A percentile compares a stretch with the other conserved stretches of the same genome.
Evolutionary conservation across 225 moss, liverwort and hornwort genomes (phyloP).

Genomic region (Physcomitrium patens): DNA sequence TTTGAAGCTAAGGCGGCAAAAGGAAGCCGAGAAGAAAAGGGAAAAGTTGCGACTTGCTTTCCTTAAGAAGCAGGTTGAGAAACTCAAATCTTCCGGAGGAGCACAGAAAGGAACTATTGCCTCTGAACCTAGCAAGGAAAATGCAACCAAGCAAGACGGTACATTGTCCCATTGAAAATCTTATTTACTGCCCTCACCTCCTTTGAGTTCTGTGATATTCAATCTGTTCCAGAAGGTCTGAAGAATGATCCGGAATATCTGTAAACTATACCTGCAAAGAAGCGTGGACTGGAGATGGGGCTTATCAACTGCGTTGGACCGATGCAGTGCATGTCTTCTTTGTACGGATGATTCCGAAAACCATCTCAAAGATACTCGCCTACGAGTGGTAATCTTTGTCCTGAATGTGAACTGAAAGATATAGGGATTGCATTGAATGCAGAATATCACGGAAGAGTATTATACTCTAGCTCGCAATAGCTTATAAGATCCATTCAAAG

Average conservation of each 20-base stretch:
- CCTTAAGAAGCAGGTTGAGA: slow-evolving; percentile 85
- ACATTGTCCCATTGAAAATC: slow-evolving; percentile 8
- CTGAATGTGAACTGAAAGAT: too few relatives aligned
- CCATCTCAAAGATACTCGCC: too few relatives aligned
- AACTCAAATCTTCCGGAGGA: slow-evolving; percentile 58
- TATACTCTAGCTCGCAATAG: too few relatives aligned
- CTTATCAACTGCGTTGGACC: too few relatives aligned
- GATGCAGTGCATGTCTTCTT: too few relatives aligned
- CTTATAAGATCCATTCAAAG: too few relatives aligned
- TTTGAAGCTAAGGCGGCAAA: slow-evolving; percentile 80
- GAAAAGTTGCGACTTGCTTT: slow-evolving; percentile 78
- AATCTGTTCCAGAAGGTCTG: background rate
- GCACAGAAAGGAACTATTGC: slow-evolving; percentile 29
- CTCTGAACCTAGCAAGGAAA: slow-evolving; percentile 24
- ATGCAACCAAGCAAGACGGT: slow-evolving; percentile 23
- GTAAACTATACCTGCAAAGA: slow-evolving; percentile 2
- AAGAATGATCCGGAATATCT: background rate
- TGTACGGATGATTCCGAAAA: too few relatives aligned
- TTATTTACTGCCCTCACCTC: background rate
- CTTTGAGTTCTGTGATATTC: background rate
- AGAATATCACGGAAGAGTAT: too few relatives aligned
- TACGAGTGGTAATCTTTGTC: too few relatives aligned
- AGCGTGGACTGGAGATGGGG: background rate
- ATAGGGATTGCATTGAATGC: too few relatives aligned
- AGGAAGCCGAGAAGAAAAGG: slow-evolving; percentile 73